Conservation (phyloP, 352 stramenopile species). For the Pythium folliculosum region DNA sequence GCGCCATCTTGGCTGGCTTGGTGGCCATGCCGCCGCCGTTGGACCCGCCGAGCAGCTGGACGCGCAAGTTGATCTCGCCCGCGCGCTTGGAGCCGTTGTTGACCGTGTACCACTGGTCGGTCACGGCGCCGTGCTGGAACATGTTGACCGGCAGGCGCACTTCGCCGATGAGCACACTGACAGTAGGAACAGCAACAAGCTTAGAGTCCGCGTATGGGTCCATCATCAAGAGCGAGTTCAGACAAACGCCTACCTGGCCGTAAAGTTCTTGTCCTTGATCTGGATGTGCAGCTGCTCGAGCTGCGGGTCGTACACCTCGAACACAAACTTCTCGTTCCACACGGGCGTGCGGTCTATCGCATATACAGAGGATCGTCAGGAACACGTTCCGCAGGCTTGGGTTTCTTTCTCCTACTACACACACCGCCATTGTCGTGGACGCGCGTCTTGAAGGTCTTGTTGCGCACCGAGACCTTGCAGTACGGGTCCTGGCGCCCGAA, state of each 20-base stretch:
- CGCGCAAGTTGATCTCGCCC: slow-evolving; percentile 81
- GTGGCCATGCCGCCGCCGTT: not conserved
- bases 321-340: slow-evolving; percentile 86
- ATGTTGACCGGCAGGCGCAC: slow-evolving; percentile 71
- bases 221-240: not conserved
- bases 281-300: slow-evolving; percentile 72
- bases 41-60: slow-evolving; percentile 54
- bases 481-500: slow-evolving; percentile 86
- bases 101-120: slow-evolving; percentile 82
- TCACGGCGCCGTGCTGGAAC: slow-evolving; percentile 63
- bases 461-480: slow-evolving; percentile 69
- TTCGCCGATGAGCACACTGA: slow-evolving; percentile 73
- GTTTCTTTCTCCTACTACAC: slow-evolving; percentile 4
- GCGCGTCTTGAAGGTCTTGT: slow-evolving; percentile 69
- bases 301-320: slow-evolving; percentile 71
- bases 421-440: slow-evolving; percentile 84
- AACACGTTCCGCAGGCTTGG: no score
- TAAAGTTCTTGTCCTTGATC: slow-evolving; percentile 88
- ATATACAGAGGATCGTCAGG: no score
- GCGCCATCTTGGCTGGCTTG: slow-evolving; percentile 9
- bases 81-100: slow-evolving; percentile 61
- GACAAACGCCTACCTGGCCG: slow-evolving; percentile 35
- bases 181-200: no score
- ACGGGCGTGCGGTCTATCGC: slow-evolving; percentile 60
- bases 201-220: not conserved